A percentile compares a stretch with the other conserved stretches of the same genome.
phyloP scores from a whole-genome alignment of 345 rosid genomes.

The Brassica napus region DNA sequence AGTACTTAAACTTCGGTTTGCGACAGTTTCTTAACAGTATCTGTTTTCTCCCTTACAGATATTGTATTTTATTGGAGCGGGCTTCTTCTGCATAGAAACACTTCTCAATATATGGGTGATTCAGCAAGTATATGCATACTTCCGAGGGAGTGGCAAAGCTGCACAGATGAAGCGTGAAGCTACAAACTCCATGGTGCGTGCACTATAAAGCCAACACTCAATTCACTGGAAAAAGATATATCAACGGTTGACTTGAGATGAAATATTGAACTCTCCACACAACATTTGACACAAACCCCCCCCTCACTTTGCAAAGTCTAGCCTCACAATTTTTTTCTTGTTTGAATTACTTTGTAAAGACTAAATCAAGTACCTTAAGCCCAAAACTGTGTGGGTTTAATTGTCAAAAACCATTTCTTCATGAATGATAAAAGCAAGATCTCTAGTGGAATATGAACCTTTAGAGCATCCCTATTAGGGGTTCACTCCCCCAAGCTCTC shows the following conservation, averaged over 20 bases:
- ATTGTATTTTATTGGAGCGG: conserved; percentile 88
- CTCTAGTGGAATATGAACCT: background rate
- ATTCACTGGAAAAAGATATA: conserved; percentile 7
- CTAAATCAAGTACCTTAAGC: conserved; percentile 10
- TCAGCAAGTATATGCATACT: conserved; percentile 93
- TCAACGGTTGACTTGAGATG: conserved; percentile 29
- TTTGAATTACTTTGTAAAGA: conserved; percentile 32
- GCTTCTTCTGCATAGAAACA: conserved; percentile 72
- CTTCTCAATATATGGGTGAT: conserved; percentile 93
- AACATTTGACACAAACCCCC: background rate
- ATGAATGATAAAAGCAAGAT: conserved; percentile 19
- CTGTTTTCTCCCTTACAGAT: conserved; percentile 46
- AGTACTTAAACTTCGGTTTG: background rate
- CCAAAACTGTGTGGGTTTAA: conserved; percentile 25
- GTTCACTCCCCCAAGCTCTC: too few species aligned
- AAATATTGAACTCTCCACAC: conserved; percentile 22
- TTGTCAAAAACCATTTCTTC: background rate
- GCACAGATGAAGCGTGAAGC: conserved; percentile 3
- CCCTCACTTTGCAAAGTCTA: background rate
- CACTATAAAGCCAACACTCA: conserved; percentile 42
- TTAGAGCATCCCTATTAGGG: background rate
- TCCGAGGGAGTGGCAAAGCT: conserved; percentile 4
- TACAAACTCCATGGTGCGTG: background rate
- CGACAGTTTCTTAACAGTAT: background rate
- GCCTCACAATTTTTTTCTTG: background rate